Conservation (phyloP, 768 basidiomycete genomes). For the Tephrocybe sp. region DNA sequence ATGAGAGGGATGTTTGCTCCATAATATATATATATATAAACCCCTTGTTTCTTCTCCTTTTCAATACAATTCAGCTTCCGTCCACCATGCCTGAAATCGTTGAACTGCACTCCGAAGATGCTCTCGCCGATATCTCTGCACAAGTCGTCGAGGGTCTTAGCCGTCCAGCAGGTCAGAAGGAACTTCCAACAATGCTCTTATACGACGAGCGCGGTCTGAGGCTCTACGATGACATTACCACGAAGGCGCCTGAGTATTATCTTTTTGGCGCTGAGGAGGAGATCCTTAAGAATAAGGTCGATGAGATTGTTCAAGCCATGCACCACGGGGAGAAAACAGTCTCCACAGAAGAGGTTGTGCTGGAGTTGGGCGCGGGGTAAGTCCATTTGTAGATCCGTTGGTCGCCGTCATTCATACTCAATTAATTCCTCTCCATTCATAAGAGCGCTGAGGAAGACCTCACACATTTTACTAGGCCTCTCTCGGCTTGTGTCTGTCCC, state of each 20-base stretch:
- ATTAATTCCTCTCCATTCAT: neutral
- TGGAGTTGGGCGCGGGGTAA: constrained; percentile 96
- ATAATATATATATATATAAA: constrained; percentile 4
- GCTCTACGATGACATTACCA: constrained; percentile 85
- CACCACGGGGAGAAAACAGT: constrained; percentile 38
- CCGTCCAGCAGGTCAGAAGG: constrained; percentile 51
- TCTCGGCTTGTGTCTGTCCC: constrained; percentile 46
- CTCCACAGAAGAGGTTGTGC: constrained; percentile 52
- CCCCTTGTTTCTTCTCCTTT: neutral
- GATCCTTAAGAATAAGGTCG: constrained; percentile 69
- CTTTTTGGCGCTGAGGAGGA: constrained; percentile 86
- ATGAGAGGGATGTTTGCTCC: neutral
- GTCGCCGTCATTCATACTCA: neutral
- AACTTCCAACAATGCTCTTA: constrained; percentile 77
- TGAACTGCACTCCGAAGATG: constrained; percentile 38
- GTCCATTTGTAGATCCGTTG: constrained; percentile 19
- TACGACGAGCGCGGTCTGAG: constrained; percentile 86
- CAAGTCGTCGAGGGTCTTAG: constrained; percentile 55
- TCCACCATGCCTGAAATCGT: constrained; percentile 45
- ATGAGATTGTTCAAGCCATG: constrained; percentile 76
- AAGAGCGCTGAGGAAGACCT: constrained; percentile 88
- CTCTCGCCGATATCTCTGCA: constrained; percentile 35
- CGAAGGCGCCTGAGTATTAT: constrained; percentile 80
- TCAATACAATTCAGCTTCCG: neutral
- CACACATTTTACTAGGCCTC: constrained; percentile 73